These are phyloP conservation scores for Sporothrix schenckii DNA, from an alignment of 2,329 filamentous ascomycete genomes.

Conservation along the genomic window DNA sequence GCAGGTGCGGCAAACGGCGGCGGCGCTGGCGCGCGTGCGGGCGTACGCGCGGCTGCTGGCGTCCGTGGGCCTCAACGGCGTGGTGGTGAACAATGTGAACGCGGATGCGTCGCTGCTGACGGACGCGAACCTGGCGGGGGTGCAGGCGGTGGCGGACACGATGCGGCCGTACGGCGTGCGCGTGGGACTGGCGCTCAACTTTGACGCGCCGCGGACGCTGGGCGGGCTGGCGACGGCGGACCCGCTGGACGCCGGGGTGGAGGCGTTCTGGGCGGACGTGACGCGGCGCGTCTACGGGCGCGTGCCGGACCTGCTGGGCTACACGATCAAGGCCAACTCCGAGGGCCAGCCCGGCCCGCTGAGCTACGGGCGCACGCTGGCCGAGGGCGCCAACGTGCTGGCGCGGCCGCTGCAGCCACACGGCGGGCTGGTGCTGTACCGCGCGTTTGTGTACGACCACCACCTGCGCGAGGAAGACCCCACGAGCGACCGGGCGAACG, in stretches of 20 bases:
- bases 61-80: conserved; percentile 67
- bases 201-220: conserved; percentile 63
- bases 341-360: conserved; percentile 71
- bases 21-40: conserved; percentile 61
- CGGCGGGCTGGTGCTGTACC: conserved; percentile 66
- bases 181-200: conserved; percentile 68
- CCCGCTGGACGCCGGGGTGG: conserved; percentile 62
- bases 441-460: conserved; percentile 71
- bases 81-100: conserved; percentile 74
- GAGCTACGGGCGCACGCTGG: conserved; percentile 69
- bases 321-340: conserved; percentile 71
- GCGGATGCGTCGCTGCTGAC: conserved; percentile 62
- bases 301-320: conserved; percentile 69
- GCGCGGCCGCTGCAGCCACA: conserved; percentile 60
- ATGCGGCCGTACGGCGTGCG: conserved; percentile 69
- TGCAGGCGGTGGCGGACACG: conserved; percentile 64
- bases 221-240: conserved; percentile 65
- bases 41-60: conserved; percentile 68
- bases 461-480: conserved; percentile 60
- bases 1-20: conserved; percentile 55
- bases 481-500: conserved; percentile 70
- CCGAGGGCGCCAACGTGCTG: conserved; percentile 70
- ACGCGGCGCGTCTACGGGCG: conserved; percentile 61
- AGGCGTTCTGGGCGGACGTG: conserved; percentile 64
- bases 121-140: conserved; percentile 60